phyloP scores from a whole-genome alignment of 768 basidiomycete genomes.

The Xerocomellus intermedius region DNA sequence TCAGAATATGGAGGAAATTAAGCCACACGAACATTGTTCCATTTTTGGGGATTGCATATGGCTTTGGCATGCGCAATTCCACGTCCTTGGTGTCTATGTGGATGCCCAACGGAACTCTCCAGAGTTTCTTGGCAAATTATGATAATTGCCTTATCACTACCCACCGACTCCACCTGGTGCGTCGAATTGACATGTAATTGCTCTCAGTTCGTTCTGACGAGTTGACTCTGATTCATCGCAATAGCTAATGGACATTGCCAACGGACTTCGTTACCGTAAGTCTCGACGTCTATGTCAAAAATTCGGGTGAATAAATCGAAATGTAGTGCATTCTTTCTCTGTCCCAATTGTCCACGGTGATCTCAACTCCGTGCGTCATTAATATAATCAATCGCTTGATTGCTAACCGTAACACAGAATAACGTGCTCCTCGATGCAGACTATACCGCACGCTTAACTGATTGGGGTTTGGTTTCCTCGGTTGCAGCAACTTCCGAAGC shows the following conservation, averaged over 20 bases:
- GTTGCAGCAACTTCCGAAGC: neutral
- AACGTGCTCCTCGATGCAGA: constrained; percentile 16
- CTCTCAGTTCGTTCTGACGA: neutral
- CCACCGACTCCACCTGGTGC: neutral
- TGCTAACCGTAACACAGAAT: constrained; percentile 1
- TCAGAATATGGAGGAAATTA: constrained; percentile 24
- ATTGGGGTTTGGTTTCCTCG: constrained; percentile 39
- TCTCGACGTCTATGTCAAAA: neutral
- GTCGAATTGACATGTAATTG: neutral
- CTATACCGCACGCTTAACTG: constrained; percentile 39
- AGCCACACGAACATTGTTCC: constrained; percentile 25
- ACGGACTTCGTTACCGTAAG: constrained; percentile 13
- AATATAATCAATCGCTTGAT: neutral
- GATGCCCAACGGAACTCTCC: constrained; percentile 29
- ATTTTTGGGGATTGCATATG: constrained; percentile 21
- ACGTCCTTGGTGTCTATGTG: constrained; percentile 30
- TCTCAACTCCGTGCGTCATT: constrained; percentile 4
- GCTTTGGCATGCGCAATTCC: constrained; percentile 23
- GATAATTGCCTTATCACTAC: neutral
- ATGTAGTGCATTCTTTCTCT: constrained; percentile 9
- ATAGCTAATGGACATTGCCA: constrained; percentile 15
- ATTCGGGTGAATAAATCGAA: neutral
- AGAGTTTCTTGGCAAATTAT: constrained; percentile 13
- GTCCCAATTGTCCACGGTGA: constrained; percentile 12
- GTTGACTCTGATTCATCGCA: neutral